Evolutionary conservation across 208 protist species (phyloP).

Genomic region (Angomonas ambiguus): DNA sequence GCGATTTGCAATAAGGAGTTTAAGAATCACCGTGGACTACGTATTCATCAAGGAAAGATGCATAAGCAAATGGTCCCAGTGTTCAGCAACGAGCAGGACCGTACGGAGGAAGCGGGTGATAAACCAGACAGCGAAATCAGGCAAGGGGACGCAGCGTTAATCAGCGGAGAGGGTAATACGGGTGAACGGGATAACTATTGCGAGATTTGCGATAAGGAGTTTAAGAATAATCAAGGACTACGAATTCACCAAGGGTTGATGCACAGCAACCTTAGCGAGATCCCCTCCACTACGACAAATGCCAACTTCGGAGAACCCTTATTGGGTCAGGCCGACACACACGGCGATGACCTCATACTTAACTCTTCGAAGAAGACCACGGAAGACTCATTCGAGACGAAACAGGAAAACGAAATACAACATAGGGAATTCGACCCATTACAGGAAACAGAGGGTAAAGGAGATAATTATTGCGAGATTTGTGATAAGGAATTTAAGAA

Average conservation of each 20-base stretch:
- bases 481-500: not conserved
- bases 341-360: no score
- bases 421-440: no score
- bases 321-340: no score
- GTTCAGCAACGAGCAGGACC: not conserved
- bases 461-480: not conserved
- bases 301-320: no score
- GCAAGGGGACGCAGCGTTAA: not conserved
- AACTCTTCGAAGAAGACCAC: no score
- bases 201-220: not conserved
- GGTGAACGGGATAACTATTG: not conserved
- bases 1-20: not conserved
- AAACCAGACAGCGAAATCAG: not conserved
- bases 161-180: no score
- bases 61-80: not conserved
- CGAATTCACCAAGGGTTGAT: not conserved
- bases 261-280: no score
- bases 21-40: not conserved
- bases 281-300: no score
- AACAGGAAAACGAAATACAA: no score
- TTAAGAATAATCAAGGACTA: not conserved
- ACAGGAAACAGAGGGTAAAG: no score
- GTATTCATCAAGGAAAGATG: not conserved
- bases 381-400: no score
- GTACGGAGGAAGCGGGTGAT: not conserved